Evolutionary conservation across 306 rosid genomes (phyloP), one percentile per base, ranked within the genome.

Genomic region (Quercus rubra): DNA sequence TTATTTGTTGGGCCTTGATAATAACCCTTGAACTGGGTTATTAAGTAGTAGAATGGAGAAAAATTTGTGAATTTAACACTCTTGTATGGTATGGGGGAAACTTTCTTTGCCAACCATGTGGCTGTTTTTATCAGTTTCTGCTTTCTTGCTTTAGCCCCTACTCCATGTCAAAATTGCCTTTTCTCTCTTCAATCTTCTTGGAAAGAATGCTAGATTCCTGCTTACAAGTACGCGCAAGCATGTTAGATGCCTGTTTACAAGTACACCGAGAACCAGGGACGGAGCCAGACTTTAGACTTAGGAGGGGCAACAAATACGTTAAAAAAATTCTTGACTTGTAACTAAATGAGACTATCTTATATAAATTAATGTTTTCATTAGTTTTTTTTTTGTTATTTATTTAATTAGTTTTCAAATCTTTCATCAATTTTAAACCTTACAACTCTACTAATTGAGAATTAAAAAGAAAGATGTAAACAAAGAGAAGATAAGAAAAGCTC

Each of bases 21-120:
- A 10, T 21, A 57, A 57, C 4, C 12, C 3, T 56, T 56, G 61
- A n/a, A n/a, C 20, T n/a, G 11, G 27, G 63, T 13, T 19, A 19
- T 57, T 20, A 6, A 20, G 21, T 8, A 2, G 4, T 12, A 46
- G 52, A 46, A 46, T 12, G 14, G 15, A 46, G 4, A 9, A 8
- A 46, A 46, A 9, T 46, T 46, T 11, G 14, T 46, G 52, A 46
- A 46, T 46, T 46, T 46, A 6, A 35, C 43, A 46, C 21, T 57
- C 13, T 20, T 19, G 63, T 19, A 57, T 21, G 63, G 63, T 18
- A 5, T 20, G 10, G 12, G 66, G 12, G 15, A 20, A 33, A 25
- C 25, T 61, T 57, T 31, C 59, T 73, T 70, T 70, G 73, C 54
- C 74, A 70, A 62, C 38, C 70, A 71, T 75, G 77, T 64, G 80